Evolutionary conservation across 2,329 filamentous ascomycete genomes (phyloP), one percentile per base, ranked within the genome.

Genomic region (Colletotrichum sp.): DNA sequence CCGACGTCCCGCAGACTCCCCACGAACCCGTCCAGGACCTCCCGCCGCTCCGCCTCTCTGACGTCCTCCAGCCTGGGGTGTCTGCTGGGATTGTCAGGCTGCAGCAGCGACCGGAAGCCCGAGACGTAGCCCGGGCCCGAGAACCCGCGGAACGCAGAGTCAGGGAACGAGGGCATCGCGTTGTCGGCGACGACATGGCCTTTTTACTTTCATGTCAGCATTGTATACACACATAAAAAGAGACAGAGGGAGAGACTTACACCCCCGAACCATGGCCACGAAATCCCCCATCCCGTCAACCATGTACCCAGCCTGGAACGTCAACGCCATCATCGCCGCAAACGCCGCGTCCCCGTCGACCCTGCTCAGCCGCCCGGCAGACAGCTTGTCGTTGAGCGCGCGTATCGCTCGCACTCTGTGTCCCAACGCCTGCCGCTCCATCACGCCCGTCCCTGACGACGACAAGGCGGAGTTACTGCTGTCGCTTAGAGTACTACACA

Each of bases 221-320:
- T 12, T 12, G 12, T 3, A n/a, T n/a, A 44, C 39, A 6, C 19
- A n/a, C 39, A 44, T 3, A 19, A n/a, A 19, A 4, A 32, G 8
- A 30, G 30, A 6, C 44, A 34, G 48, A 32, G 28, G 16, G 22
- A 59, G 57, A 32, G 79, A 72, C 77, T 78, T 79, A 81, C 85
- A 86, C 3, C 85, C 85, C 28, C 85, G 79, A 44, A 84, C 74
- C 83, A 86, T 86, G 19, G 82, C 79, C 7, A 86, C 67, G 64
- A 85, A 87, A 74, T 87, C 85, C 12, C 77, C 75, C 78, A 87
- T 81, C 30, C 85, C 85, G 25, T 87, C 85, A 2, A 79, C 68
- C 84, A 87, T 84, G 52, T 85, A 84, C 2, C 81, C 80, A 4
- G 85, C 81, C 69, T 87, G 86, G 65, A 84, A 87, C 0, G 82